Evolutionary conservation across 1,139 yeast species (phyloP).

Genomic region (Candida glucosophila): DNA sequence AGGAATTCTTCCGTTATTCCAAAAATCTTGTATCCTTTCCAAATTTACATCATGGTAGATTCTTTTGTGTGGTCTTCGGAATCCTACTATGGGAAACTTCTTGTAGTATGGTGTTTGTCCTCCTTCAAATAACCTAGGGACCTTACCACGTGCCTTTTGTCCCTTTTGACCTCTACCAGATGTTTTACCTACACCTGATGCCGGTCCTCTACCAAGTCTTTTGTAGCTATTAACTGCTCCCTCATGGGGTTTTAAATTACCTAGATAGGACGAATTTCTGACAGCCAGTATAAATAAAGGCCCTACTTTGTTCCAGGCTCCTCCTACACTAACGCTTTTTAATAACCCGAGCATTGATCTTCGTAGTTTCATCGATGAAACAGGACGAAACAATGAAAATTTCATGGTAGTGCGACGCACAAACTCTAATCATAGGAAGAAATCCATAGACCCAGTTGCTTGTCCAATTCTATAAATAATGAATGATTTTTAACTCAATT

Average conservation of each 20-base stretch:
- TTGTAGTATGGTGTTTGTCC: slow-evolving; percentile 94
- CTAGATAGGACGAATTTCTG: slow-evolving; percentile 21
- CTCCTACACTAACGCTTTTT: too few relatives aligned
- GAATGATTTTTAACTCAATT: too few relatives aligned
- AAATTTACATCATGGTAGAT: slow-evolving; percentile 48
- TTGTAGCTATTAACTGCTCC: slow-evolving; percentile 41
- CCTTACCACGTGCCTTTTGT: slow-evolving; percentile 91
- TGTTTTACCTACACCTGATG: slow-evolving; percentile 87
- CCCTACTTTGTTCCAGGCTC: too few relatives aligned
- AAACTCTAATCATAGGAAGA: too few relatives aligned
- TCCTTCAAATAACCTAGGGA: slow-evolving; percentile 95
- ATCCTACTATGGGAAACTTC: slow-evolving; percentile 86
- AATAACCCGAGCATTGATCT: too few relatives aligned
- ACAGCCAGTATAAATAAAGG: too few relatives aligned
- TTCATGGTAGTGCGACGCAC: too few relatives aligned
- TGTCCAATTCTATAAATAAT: too few relatives aligned
- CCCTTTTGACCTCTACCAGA: slow-evolving; percentile 98
- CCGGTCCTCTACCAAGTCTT: slow-evolving; percentile 95
- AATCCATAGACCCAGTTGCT: too few relatives aligned
- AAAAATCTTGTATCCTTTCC: slow-evolving; percentile 50
- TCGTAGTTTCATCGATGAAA: too few relatives aligned
- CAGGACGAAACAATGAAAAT: too few relatives aligned
- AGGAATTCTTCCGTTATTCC: slow-evolving; percentile 61
- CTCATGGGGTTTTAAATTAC: slow-evolving; percentile 29
- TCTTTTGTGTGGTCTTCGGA: slow-evolving; percentile 49